phyloP scores from a whole-genome alignment of 768 basidiomycete species.

The Russula lepida region DNA sequence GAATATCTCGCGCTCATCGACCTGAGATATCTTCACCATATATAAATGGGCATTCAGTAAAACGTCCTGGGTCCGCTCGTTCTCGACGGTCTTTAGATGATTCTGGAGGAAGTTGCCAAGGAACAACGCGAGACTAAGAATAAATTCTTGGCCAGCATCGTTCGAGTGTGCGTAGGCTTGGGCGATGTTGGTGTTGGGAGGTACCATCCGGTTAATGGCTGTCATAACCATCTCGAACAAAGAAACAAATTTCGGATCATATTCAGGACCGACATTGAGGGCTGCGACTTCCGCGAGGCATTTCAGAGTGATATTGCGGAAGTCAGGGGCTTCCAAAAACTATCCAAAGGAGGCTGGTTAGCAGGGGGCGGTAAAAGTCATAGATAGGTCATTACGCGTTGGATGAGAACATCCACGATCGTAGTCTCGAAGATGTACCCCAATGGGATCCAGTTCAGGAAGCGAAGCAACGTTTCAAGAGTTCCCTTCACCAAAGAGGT shows the following conservation, averaged over 20 bases:
- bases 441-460: slow-evolving; percentile 98
- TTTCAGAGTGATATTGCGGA: slow-evolving; percentile 94
- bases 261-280: slow-evolving; percentile 90
- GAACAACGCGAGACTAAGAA: slow-evolving; percentile 96
- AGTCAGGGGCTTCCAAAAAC: slow-evolving; percentile 96
- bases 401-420: slow-evolving; percentile 88
- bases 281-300: slow-evolving; percentile 96
- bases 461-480: slow-evolving; percentile 87
- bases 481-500: slow-evolving; percentile 90
- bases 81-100: slow-evolving; percentile 92
- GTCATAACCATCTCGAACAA: slow-evolving; percentile 99
- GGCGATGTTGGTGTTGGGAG: slow-evolving; percentile 89
- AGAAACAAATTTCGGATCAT: slow-evolving; percentile 96
- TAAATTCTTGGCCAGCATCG: slow-evolving; percentile 92
- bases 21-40: slow-evolving; percentile 96
- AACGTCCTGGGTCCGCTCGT: slow-evolving; percentile 81
- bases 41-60: slow-evolving; percentile 95
- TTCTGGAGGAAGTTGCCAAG: slow-evolving; percentile 91
- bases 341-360: slow-evolving; percentile 29
- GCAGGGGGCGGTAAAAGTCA: slow-evolving; percentile 1
- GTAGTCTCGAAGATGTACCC: slow-evolving; percentile 99
- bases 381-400: slow-evolving; percentile 56
- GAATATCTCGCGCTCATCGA: slow-evolving; percentile 98
- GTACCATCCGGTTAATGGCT: slow-evolving; percentile 92
- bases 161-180: slow-evolving; percentile 83